Conservation (phyloP, 2,329 filamentous ascomycete species). For the Magnaporthales sp. region DNA sequence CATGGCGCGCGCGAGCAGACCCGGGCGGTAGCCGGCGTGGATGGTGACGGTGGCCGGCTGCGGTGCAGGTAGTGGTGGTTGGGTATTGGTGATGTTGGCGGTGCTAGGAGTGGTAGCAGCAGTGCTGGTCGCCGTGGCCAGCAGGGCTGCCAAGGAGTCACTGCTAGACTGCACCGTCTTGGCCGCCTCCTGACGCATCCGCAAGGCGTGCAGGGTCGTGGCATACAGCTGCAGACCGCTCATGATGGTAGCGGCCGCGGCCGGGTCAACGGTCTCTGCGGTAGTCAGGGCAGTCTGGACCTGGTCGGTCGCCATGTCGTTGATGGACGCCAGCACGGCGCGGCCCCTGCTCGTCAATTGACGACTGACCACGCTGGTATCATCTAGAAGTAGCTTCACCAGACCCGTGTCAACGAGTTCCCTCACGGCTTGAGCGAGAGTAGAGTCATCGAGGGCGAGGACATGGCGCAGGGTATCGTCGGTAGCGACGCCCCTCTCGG, state of each 20-base stretch:
- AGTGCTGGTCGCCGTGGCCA: not conserved
- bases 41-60: slow-evolving; percentile 9
- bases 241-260: slow-evolving; percentile 8
- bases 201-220: slow-evolving; percentile 8
- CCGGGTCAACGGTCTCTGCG: slow-evolving; percentile 4
- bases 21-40: slow-evolving; percentile 18
- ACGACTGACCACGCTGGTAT: not conserved
- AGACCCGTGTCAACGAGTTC: not conserved
- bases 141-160: not conserved
- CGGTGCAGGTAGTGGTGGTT: not conserved
- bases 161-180: not conserved
- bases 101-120: not conserved
- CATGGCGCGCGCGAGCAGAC: slow-evolving; percentile 17
- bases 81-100: not conserved
- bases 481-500: slow-evolving; percentile 9
- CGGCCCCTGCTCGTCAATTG: slow-evolving; percentile 4
- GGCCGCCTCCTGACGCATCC: not conserved
- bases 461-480: slow-evolving; percentile 11
- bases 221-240: slow-evolving; percentile 13
- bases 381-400: not conserved
- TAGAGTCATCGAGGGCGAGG: slow-evolving; percentile 6
- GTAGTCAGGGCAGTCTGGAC: not conserved
- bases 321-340: slow-evolving; percentile 10
- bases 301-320: not conserved
- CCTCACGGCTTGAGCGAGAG: not conserved